phyloP scores from a whole-genome alignment of 352 stramenopile species.

The Phytophthora pluvialis region DNA sequence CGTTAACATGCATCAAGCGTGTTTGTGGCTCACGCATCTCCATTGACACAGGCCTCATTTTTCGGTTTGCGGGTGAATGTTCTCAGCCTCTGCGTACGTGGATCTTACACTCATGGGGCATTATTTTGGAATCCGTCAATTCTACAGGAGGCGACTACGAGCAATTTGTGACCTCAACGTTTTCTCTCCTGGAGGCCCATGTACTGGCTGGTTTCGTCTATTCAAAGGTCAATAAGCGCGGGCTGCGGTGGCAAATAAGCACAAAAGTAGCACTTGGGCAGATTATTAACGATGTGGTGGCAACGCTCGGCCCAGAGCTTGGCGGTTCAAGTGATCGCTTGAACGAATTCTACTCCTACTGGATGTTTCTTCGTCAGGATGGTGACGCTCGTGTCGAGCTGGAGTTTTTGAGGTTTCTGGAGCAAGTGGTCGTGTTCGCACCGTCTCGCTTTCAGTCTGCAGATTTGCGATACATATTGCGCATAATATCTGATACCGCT shows the following conservation, averaged over 20 bases:
- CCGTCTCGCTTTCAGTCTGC: slow-evolving; percentile 59
- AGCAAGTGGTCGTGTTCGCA: slow-evolving; percentile 86
- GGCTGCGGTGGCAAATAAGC: slow-evolving; percentile 54
- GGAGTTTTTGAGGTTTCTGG: slow-evolving; percentile 81
- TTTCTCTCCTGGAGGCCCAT: slow-evolving; percentile 77
- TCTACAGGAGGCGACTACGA: slow-evolving; percentile 82
- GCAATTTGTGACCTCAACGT: slow-evolving; percentile 80
- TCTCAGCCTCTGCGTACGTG: slow-evolving; percentile 82
- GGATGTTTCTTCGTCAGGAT: slow-evolving; percentile 72
- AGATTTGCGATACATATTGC: slow-evolving; percentile 70
- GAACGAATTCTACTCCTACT: slow-evolving; percentile 75
- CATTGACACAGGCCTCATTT: slow-evolving; percentile 80
- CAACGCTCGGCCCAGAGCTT: slow-evolving; percentile 66
- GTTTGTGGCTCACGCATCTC: slow-evolving; percentile 76
- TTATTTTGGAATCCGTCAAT: slow-evolving; percentile 82
- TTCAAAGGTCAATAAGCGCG: slow-evolving; percentile 69
- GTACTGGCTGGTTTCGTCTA: slow-evolving; percentile 78
- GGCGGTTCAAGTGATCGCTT: slow-evolving; percentile 47
- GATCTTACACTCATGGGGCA: slow-evolving; percentile 86
- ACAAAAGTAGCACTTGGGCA: slow-evolving; percentile 62
- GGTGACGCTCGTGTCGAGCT: slow-evolving; percentile 75
- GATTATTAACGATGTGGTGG: slow-evolving; percentile 77
- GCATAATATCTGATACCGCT: slow-evolving; percentile 59
- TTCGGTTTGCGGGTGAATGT: slow-evolving; percentile 68
- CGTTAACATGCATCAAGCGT: slow-evolving; percentile 82